Evolutionary conservation across 495 filamentous ascomycete species (phyloP).

Genomic region (Penicillium antarcticum): DNA sequence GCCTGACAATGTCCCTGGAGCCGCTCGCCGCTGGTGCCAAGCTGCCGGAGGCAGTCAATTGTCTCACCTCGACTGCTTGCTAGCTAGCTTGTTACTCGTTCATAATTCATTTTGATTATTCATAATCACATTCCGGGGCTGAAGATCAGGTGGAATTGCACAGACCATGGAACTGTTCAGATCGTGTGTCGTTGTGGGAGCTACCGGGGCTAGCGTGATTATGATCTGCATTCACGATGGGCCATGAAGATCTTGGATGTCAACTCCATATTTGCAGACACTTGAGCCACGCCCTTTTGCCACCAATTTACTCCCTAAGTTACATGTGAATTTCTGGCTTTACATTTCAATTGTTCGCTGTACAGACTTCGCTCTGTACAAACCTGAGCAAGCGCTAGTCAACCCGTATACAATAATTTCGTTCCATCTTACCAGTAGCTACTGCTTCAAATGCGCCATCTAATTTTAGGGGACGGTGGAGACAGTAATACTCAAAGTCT

Average conservation of each 20-base stretch:
- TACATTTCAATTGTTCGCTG: neutral
- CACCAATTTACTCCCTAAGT: neutral
- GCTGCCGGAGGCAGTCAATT: slow-evolving; percentile 10
- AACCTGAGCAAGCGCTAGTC: too few species aligned
- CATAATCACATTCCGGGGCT: too few species aligned
- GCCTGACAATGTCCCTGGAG: slow-evolving; percentile 23
- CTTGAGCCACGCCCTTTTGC: neutral
- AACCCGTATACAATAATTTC: too few species aligned
- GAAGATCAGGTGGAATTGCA: neutral
- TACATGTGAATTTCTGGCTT: neutral
- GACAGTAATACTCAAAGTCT: too few species aligned
- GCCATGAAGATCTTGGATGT: slow-evolving; percentile 1
- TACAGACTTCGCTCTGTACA: neutral
- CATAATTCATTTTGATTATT: neutral
- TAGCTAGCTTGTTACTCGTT: neutral
- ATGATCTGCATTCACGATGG: slow-evolving; percentile 13
- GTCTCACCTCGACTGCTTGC: neutral
- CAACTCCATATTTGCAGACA: slow-evolving; percentile 1
- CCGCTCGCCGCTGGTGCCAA: slow-evolving; percentile 22
- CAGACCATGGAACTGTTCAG: neutral
- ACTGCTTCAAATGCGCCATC: too few species aligned
- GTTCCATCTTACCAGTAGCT: too few species aligned
- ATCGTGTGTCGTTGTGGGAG: neutral
- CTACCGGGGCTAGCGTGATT: slow-evolving; percentile 5
- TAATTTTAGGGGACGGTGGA: too few species aligned